Base-by-base conservation (phyloP, 352 stramenopile species). In the Pythium phragmiticola region DNA sequence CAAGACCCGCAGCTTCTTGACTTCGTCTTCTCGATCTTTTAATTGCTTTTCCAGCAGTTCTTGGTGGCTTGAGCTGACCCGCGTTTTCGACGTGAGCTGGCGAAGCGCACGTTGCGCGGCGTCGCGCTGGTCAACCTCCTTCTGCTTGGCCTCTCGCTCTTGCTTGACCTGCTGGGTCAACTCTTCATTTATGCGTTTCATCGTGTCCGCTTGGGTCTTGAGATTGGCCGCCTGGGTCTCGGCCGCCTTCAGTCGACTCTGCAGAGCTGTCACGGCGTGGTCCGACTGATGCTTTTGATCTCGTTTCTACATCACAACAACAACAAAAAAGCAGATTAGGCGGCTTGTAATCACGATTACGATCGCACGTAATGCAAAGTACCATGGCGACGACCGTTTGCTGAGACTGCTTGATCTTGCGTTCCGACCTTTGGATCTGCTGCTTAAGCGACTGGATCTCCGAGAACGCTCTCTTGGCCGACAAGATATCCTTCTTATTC, bases 391-490 rank as follows among this genome's bases (percentile, higher is more conserved):
- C 84, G n/a, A 95, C 80, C 60, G 90, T 88, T 42, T 97, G 86
- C 65, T 98, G 97, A 6, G 89, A 90, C 63, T 96, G 83, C 66
- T 80, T 90, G 52, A 84, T 75, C 71, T 94, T 94, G 54, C 82
- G 92, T 65, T 83, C 83, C 9, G 93, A 79, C 26, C 88, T 79
- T 56, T 89, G 88, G 65, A 98, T 84, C 72, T 98, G 92, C 55
- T 94, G 84, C 59, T 95, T 98, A 39, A 98, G 78, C 19, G 89
- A 89, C 76, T 98, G 97, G 19, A 98, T 92, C 63, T 97, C 96
- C 36, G 96, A 83, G 69, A 97, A 97, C 13, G 96, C 85, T 63
- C 97, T 96, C 70, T 98, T 98, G 2, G 88, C 90, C 17, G 84
- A 94, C 19, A 98, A 55, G 34, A 91, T 86, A 57, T 91, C 84